These are phyloP conservation scores for Pseudohyphozyma bogoriensis DNA, from an alignment of 768 basidiomycete genomes.

Conservation along the genomic window DNA sequence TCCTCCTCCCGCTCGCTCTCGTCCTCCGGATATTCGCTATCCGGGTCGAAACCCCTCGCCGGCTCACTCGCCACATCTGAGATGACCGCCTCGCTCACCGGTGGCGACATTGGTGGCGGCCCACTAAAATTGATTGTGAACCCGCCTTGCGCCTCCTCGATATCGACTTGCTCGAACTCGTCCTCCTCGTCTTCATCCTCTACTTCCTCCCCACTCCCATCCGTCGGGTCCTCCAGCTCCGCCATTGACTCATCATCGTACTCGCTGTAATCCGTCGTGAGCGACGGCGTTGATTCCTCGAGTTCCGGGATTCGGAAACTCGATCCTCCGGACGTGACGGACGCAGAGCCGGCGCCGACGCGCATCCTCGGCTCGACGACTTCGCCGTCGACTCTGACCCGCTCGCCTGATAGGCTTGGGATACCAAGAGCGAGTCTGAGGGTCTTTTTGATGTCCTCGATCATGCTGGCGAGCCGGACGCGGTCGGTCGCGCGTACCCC, in stretches of 20 bases:
- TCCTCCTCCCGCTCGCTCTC: constrained; percentile 4
- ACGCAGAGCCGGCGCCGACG: not conserved
- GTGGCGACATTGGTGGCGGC: constrained; percentile 9
- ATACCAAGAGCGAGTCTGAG: constrained; percentile 8
- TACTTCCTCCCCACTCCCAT: not conserved
- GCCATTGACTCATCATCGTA: no score
- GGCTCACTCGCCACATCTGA: constrained; percentile 2
- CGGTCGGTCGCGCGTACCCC: constrained; percentile 14
- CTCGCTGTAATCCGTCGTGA: not conserved
- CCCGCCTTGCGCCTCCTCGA: not conserved
- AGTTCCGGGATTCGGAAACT: not conserved
- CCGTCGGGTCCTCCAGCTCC: not conserved
- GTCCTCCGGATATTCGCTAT: constrained; percentile 7
- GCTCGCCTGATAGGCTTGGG: constrained; percentile 13
- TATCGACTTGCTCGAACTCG: constrained; percentile 18
- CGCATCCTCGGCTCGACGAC: not conserved
- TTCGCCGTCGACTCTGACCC: not conserved
- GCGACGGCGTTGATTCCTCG: not conserved
- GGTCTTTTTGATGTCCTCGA: constrained; percentile 1
- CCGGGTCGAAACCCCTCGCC: constrained; percentile 15
- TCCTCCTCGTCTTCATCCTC: constrained; percentile 17
- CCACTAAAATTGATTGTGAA: constrained; percentile 17
- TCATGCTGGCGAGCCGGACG: constrained; percentile 11
- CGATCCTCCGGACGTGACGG: not conserved
- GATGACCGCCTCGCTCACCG: constrained; percentile 1